phyloP scores from a whole-genome alignment of 2,329 filamentous ascomycete genomes.

The Beauveria rudraprayagi region DNA sequence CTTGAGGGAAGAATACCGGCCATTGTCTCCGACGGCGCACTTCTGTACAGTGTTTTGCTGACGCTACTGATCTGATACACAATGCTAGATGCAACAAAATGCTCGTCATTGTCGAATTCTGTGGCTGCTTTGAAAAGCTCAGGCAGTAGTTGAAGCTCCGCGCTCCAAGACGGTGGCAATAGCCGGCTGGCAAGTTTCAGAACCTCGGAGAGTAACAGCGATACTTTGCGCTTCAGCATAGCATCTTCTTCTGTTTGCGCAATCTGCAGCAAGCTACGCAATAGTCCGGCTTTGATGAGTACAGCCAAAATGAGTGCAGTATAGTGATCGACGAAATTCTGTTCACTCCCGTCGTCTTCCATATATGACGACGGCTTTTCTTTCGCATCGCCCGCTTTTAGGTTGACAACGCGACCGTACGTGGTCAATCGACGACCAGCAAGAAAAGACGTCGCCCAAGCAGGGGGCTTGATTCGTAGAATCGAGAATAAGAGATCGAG shows the following conservation, averaged over 20 bases:
- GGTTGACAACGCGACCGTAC: slow-evolving; percentile 84
- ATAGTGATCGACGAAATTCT: slow-evolving; percentile 90
- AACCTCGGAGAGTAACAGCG: slow-evolving; percentile 82
- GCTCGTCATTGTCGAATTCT: slow-evolving; percentile 60
- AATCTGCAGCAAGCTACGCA: slow-evolving; percentile 53
- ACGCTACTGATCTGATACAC: slow-evolving; percentile 98
- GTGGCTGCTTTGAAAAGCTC: slow-evolving; percentile 73
- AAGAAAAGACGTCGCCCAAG: slow-evolving; percentile 89
- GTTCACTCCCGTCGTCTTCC: slow-evolving; percentile 61
- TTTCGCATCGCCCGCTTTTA: slow-evolving; percentile 55
- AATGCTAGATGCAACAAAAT: slow-evolving; percentile 77
- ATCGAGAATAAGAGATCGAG: slow-evolving; percentile 76
- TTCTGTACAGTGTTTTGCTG: slow-evolving; percentile 83
- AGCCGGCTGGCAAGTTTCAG: slow-evolving; percentile 82
- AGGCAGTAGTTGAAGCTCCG: slow-evolving; percentile 78
- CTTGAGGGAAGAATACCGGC: slow-evolving; percentile 33
- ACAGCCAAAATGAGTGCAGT: slow-evolving; percentile 81
- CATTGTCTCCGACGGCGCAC: slow-evolving; percentile 43
- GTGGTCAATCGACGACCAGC: slow-evolving; percentile 89
- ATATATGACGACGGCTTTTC: slow-evolving; percentile 43
- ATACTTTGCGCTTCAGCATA: slow-evolving; percentile 77
- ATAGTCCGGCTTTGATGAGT: slow-evolving; percentile 72
- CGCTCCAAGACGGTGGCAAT: slow-evolving; percentile 73
- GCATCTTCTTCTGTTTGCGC: slow-evolving; percentile 61
- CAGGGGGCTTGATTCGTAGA: slow-evolving; percentile 83